These are phyloP conservation scores for Stachybotrys chlorohalonatus DNA, from an alignment of 2,329 filamentous ascomycete species.

Conservation along the genomic window DNA sequence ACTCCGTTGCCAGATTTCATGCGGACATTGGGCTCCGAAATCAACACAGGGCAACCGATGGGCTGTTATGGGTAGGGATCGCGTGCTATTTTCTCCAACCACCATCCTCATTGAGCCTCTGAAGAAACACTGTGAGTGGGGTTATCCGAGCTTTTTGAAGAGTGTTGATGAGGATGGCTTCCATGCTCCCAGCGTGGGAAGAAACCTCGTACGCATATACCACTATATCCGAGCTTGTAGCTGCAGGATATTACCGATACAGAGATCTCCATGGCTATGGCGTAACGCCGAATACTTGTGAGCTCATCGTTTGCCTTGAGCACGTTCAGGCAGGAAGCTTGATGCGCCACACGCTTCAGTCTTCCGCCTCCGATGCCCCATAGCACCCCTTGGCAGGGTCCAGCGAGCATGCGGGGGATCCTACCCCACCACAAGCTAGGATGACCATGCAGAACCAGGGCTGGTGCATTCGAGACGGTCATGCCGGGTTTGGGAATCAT, in stretches of 20 bases:
- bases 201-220: too few species aligned
- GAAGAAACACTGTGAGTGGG: conserved; percentile 6
- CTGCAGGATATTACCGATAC: too few species aligned
- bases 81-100: conserved; percentile 1
- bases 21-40: background rate
- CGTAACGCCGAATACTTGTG: too few species aligned
- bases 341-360: background rate
- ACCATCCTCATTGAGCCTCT: conserved; percentile 2
- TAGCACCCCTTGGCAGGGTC: background rate
- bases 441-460: background rate
- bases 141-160: background rate
- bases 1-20: background rate
- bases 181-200: too few species aligned
- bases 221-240: too few species aligned
- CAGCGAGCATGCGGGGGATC: background rate
- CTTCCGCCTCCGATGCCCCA: background rate
- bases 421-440: background rate
- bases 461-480: background rate
- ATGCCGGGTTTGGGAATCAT: background rate
- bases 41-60: background rate
- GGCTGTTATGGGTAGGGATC: background rate
- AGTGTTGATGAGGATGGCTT: too few species aligned
- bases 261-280: too few species aligned
- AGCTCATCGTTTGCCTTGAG: too few species aligned
- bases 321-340: background rate